Evolutionary conservation across 495 filamentous ascomycete species (phyloP).

Genomic region (Penicillium cataractarum): DNA sequence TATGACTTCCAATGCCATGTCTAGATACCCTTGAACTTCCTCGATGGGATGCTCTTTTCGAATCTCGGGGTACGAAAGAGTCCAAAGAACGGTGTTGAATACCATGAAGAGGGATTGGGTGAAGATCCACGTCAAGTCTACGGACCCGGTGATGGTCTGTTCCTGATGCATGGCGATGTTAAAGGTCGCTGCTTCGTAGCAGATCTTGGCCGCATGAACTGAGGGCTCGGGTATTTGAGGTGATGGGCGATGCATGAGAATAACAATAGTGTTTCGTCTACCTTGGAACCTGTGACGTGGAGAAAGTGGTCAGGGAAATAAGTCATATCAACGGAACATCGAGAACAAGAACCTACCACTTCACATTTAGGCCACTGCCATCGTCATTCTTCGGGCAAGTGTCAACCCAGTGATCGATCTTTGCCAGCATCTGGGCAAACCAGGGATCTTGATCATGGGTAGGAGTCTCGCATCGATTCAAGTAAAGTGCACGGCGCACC

Average conservation of each 20-base stretch:
- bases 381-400: constrained; percentile 63
- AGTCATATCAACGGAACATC: neutral
- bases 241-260: constrained; percentile 82
- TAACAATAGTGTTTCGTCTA: constrained; percentile 79
- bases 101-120: constrained; percentile 84
- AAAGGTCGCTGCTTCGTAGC: constrained; percentile 78
- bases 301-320: neutral
- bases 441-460: constrained; percentile 78
- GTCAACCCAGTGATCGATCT: constrained; percentile 73
- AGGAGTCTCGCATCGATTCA: constrained; percentile 73
- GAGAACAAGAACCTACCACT: constrained; percentile 53
- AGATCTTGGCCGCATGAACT: constrained; percentile 68
- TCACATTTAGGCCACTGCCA: constrained; percentile 65
- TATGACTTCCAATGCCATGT: constrained; percentile 74
- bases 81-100: constrained; percentile 86
- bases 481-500: constrained; percentile 80
- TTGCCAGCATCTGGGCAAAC: constrained; percentile 78
- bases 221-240: constrained; percentile 88
- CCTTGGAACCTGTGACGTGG: constrained; percentile 65
- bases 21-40: constrained; percentile 71
- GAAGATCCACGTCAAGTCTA: constrained; percentile 92
- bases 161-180: constrained; percentile 77
- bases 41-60: constrained; percentile 67
- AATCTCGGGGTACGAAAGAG: constrained; percentile 80
- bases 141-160: constrained; percentile 70